A percentile compares a stretch with the other conserved stretches of the same genome.
Conservation (phyloP, 169 alveolate genomes). For the Plasmodium ovale region DNA sequence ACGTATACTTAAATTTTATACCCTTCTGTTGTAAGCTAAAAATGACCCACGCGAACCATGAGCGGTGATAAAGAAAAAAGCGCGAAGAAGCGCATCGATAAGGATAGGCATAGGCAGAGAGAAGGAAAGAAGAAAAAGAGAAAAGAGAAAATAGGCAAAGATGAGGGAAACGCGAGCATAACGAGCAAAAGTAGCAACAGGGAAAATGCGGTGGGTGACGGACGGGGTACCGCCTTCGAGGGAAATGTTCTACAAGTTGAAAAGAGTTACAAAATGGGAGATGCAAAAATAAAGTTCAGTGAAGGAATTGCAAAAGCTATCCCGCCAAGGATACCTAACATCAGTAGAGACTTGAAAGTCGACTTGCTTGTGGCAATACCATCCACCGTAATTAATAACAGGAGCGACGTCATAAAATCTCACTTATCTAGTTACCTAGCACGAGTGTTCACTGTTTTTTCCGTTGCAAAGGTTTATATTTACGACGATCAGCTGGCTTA, state of each 20-base stretch:
- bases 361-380: conserved; percentile 62
- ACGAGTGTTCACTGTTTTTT: conserved; percentile 62
- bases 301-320: conserved; percentile 25
- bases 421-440: conserved; percentile 61
- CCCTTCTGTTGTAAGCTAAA: no score
- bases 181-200: not conserved
- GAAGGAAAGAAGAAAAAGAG: not conserved
- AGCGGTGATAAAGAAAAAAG: conserved; percentile 4
- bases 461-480: conserved; percentile 48
- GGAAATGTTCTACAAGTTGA: no score
- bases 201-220: not conserved
- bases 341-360: conserved; percentile 55
- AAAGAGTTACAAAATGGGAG: not conserved
- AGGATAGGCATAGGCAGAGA: not conserved
- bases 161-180: not conserved
- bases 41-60: no score
- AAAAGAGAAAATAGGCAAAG: not conserved
- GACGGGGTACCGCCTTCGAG: not conserved
- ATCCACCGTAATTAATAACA: conserved; percentile 63
- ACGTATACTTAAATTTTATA: no score
- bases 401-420: conserved; percentile 65
- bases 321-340: conserved; percentile 45
- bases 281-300: conserved; percentile 1
- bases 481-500: conserved; percentile 29
- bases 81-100: conserved; percentile 15